Evolutionary conservation across 768 basidiomycete species (phyloP).

Genomic region (Candolleomyces eurysporus): DNA sequence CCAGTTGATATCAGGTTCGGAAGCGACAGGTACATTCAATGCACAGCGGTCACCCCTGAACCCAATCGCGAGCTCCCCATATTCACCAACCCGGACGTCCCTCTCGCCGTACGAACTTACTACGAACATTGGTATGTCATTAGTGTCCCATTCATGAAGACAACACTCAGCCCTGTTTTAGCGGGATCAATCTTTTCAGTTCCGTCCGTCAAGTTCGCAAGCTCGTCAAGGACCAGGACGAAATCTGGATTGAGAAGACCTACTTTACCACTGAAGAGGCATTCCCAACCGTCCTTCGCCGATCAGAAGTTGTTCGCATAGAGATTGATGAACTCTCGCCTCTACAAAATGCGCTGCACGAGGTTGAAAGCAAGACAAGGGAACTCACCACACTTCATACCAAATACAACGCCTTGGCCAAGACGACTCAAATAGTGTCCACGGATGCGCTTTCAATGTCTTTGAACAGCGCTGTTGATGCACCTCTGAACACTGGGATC

Average conservation of each 20-base stretch:
- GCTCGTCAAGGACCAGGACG: constrained; percentile 57
- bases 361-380: constrained; percentile 77
- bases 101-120: constrained; percentile 74
- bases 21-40: constrained; percentile 83
- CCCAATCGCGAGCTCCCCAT: constrained; percentile 75
- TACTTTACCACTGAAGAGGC: constrained; percentile 82
- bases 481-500: constrained; percentile 74
- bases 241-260: constrained; percentile 88
- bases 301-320: constrained; percentile 79
- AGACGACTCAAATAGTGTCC: constrained; percentile 67
- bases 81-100: constrained; percentile 84
- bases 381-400: constrained; percentile 68
- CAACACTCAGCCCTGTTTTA: constrained; percentile 23
- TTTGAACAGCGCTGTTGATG: constrained; percentile 84
- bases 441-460: constrained; percentile 85
- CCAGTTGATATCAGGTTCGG: constrained; percentile 79
- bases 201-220: constrained; percentile 69
- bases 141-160: not conserved
- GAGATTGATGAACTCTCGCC: constrained; percentile 81
- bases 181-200: constrained; percentile 83
- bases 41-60: constrained; percentile 81
- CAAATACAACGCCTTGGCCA: constrained; percentile 75
- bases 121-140: constrained; percentile 74
- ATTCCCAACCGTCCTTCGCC: constrained; percentile 88
- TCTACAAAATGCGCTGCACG: constrained; percentile 75